A percentile compares a stretch with the other conserved stretches of the same genome.
Conservation (phyloP, 2,329 filamentous ascomycete species). For the Colletotrichum plurivorum region DNA sequence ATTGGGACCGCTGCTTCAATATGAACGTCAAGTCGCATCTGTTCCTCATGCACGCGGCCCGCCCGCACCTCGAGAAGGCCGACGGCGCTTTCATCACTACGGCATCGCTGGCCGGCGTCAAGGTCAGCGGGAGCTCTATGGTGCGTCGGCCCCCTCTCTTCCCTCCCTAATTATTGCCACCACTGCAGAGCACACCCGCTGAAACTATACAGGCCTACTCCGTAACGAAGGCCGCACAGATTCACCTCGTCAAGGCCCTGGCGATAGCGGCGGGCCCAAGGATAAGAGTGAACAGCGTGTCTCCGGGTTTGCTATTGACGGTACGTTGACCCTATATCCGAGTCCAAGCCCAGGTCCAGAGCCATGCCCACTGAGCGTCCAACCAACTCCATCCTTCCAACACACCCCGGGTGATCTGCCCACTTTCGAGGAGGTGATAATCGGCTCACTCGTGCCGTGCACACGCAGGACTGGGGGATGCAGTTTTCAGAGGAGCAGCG, state of each 20-base stretch:
- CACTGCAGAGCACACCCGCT: neutral
- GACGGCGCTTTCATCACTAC: conserved; percentile 74
- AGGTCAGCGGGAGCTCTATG: conserved; percentile 72
- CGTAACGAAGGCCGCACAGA: conserved; percentile 82
- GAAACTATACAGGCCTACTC: conserved; percentile 71
- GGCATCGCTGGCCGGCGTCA: conserved; percentile 75
- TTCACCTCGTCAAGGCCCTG: conserved; percentile 70
- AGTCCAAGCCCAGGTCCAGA: too few species aligned
- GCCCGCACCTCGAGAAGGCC: conserved; percentile 59
- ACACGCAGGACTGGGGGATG: conserved; percentile 41
- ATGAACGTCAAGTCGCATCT: conserved; percentile 67
- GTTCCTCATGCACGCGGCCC: conserved; percentile 61
- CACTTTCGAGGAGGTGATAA: conserved; percentile 1
- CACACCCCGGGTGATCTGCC: neutral
- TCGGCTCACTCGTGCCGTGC: conserved; percentile 27
- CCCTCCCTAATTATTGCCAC: neutral
- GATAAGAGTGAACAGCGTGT: conserved; percentile 72
- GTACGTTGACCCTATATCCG: conserved; percentile 47
- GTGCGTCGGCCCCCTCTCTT: conserved; percentile 48
- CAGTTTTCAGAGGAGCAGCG: conserved; percentile 70
- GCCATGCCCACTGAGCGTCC: neutral
- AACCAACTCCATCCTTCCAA: neutral
- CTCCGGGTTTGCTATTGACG: conserved; percentile 66
- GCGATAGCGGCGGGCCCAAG: conserved; percentile 67
- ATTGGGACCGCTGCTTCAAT: conserved; percentile 64